Evolutionary conservation across 805 yeast species (phyloP).

Genomic region (Candida cerambycidarum): DNA sequence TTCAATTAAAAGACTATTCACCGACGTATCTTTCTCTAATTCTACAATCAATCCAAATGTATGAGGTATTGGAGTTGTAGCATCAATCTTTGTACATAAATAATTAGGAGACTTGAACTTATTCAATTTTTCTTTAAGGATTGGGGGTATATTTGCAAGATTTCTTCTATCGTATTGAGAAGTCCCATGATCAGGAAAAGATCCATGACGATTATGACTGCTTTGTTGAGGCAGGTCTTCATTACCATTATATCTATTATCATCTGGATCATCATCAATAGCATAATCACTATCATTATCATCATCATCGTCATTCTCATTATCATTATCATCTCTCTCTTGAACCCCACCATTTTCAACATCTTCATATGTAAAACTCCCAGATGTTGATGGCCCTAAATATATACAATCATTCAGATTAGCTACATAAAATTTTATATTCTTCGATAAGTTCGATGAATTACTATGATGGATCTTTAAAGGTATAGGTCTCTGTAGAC

Average conservation of each 20-base stretch:
- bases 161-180: not conserved
- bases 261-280: conserved; percentile 2
- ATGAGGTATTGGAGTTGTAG: conserved; percentile 47
- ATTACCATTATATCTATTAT: not conserved
- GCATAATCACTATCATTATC: not conserved
- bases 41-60: conserved; percentile 54
- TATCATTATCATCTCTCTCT: not conserved
- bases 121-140: conserved; percentile 22
- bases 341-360: conserved; percentile 36
- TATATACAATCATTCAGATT: conserved; percentile 41
- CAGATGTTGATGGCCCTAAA: conserved; percentile 38
- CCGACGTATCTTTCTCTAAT: conserved; percentile 36
- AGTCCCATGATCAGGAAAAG: no score
- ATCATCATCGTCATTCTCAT: not conserved
- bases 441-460: conserved; percentile 26
- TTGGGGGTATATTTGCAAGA: conserved; percentile 7
- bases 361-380: conserved; percentile 43
- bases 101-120: conserved; percentile 35
- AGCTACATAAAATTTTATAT: conserved; percentile 33
- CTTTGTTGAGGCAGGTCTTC: no score
- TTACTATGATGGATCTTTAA: conserved; percentile 28
- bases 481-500: conserved; percentile 40
- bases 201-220: no score
- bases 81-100: conserved; percentile 35
- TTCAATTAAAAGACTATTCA: conserved; percentile 40